Base-by-base conservation (phyloP, 306 rosid species). In the Abrus precatorius region DNA sequence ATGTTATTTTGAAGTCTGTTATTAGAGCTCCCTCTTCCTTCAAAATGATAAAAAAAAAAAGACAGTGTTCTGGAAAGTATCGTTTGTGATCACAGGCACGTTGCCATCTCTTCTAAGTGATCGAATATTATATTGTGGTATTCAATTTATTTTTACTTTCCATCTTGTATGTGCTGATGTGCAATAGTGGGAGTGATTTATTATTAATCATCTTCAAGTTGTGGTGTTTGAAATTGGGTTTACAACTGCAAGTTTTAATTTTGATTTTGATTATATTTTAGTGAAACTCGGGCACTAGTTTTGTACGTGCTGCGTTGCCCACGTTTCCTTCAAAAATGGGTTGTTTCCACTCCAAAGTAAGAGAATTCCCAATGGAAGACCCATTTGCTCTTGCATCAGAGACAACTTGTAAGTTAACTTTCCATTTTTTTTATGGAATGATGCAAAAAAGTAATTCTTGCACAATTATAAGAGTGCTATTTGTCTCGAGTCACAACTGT, bases 371-470 rank as follows among this genome's bases (percentile, higher is more conserved):
- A 0, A 85, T 84, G 9, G 93, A 92, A 78, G 90, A 90, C 34
- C 90, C 97, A 61, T 36, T 85, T 7, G 52, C 13, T 43, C 97
- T 95, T 38, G 93, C 99, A 44, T 86, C 97, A 40, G 89, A 95
- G 78, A 95, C 99, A 8, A 85, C 92, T 9, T 95, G 98, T 95
- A 84, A 90, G 97, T 88, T 78, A 2, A 28, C 45, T 27, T 11
- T n/a, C 69, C 41, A 43, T 61, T 29, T 7, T 8, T 1, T 1
- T 67, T 10, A 75, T 67, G 9, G 13, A 50, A 41, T 11, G 2
- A 20, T 32, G 3, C 5, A n/a, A 64, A 41, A 0, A 7, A 57
- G 12, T 59, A 7, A 52, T 77, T 64, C 13, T 62, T 61, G 5
- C 61, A 36, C 52, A 49, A 10, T 57, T 49, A 40, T 60, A 6